A percentile compares a stretch with the other conserved stretches of the same genome.
Evolutionary conservation across 2,329 filamentous ascomycete genomes (phyloP).

Genomic region (Sporothrix sp.): DNA sequence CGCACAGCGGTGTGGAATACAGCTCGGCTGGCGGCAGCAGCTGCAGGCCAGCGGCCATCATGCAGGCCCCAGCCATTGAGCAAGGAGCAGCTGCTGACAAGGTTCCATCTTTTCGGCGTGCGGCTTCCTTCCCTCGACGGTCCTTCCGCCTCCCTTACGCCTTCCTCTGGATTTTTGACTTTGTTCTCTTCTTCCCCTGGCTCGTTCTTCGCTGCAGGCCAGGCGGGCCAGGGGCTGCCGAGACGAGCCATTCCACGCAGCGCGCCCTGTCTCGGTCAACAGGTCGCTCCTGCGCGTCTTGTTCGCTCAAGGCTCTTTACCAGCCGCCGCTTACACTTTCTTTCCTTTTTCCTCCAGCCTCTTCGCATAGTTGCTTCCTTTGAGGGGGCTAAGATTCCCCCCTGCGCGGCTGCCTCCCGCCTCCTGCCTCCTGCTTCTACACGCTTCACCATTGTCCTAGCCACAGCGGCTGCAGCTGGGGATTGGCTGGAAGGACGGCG

Average conservation of each 20-base stretch:
- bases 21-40: too few relatives aligned
- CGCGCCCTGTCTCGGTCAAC: neutral
- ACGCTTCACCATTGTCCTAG: neutral
- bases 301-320: neutral
- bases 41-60: neutral
- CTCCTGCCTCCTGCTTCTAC: constrained; percentile 1
- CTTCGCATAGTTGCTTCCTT: neutral
- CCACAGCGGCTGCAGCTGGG: neutral
- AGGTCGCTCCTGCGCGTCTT: neutral
- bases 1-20: too few relatives aligned
- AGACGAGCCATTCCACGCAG: neutral
- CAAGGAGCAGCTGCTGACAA: neutral
- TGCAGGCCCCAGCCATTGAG: neutral
- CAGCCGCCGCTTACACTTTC: neutral
- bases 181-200: too few relatives aligned
- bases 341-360: neutral
- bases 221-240: too few relatives aligned
- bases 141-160: too few relatives aligned
- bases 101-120: neutral
- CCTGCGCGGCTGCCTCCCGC: neutral
- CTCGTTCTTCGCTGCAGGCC: too few relatives aligned
- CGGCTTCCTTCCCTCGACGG: too few relatives aligned
- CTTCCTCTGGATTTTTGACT: neutral
- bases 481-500: neutral
- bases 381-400: too few relatives aligned